Conservation (phyloP, 139 green algal species). For the Chlamydomonas eustigma region DNA sequence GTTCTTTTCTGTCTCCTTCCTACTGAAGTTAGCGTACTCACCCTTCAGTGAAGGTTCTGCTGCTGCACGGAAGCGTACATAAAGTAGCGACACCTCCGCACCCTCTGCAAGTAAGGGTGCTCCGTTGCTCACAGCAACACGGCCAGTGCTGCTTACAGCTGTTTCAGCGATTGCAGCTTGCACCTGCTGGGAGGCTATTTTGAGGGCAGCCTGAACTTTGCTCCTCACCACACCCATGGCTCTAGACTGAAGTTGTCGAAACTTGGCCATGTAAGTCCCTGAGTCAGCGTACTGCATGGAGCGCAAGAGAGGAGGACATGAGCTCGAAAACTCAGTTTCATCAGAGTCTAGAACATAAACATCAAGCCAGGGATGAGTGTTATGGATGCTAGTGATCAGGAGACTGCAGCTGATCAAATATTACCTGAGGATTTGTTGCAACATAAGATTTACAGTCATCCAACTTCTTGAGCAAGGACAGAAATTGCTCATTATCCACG, state of each 20-base stretch:
- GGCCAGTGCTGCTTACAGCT: not conserved
- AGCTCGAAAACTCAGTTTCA: not conserved
- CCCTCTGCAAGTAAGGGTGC: conserved; percentile 57
- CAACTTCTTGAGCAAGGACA: conserved; percentile 77
- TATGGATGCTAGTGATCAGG: no score
- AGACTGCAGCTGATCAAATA: no score
- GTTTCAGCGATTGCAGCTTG: conserved; percentile 17
- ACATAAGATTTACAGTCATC: conserved; percentile 88
- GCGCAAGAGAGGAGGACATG: not conserved
- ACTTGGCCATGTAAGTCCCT: conserved; percentile 76
- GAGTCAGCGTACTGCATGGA: conserved; percentile 82
- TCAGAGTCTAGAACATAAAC: no score
- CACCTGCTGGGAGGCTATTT: conserved; percentile 43
- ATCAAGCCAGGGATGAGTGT: no score
- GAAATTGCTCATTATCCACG: conserved; percentile 49
- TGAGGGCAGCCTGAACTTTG: conserved; percentile 66
- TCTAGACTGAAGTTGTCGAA: conserved; percentile 81
- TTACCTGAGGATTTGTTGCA: conserved; percentile 62
- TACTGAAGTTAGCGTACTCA: not conserved
- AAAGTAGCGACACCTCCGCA: conserved; percentile 82
- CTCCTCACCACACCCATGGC: conserved; percentile 59
- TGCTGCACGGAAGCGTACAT: conserved; percentile 87
- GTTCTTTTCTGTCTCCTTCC: not conserved
- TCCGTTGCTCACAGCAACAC: conserved; percentile 1
- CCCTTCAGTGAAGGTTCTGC: conserved; percentile 77